phyloP scores from a whole-genome alignment of 768 basidiomycete species.

The Mycena maculata region DNA sequence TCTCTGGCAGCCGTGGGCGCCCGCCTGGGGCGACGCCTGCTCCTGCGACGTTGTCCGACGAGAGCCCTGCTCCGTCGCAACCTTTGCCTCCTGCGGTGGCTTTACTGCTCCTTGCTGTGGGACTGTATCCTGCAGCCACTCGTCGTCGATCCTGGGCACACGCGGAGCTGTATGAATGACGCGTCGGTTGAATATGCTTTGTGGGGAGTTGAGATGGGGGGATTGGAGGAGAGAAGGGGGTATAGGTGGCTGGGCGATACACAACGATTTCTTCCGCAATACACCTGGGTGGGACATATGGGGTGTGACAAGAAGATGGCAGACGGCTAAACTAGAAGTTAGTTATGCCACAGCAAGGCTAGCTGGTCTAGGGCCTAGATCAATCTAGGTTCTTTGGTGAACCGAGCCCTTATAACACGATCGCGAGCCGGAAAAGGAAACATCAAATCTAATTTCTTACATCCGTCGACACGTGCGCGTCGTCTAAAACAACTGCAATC shows the following conservation, averaged over 20 bases:
- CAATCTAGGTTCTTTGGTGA: no score
- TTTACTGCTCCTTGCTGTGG: conserved; percentile 48
- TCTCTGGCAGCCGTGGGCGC: conserved; percentile 4
- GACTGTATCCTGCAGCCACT: conserved; percentile 76
- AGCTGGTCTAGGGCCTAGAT: conserved; percentile 8
- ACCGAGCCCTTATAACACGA: no score
- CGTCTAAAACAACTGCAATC: conserved; percentile 61
- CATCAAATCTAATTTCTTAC: no score
- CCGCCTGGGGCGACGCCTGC: conserved; percentile 1
- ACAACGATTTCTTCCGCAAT: conserved; percentile 51
- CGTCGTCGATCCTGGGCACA: conserved; percentile 61
- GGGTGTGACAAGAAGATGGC: not conserved
- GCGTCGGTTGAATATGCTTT: conserved; percentile 58
- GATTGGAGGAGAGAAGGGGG: conserved; percentile 70
- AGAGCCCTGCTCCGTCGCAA: conserved; percentile 15
- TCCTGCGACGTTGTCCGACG: not conserved
- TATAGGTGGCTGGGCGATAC: conserved; percentile 58
- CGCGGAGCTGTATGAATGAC: conserved; percentile 41
- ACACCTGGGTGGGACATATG: conserved; percentile 23
- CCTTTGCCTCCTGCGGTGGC: conserved; percentile 20
- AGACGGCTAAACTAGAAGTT: not conserved
- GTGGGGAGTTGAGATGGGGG: conserved; percentile 63
- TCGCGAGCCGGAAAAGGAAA: no score
- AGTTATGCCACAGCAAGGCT: conserved; percentile 14
- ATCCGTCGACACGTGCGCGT: no score